Conservation (phyloP, 345 rosid species). For the Gossypium bickii region DNA sequence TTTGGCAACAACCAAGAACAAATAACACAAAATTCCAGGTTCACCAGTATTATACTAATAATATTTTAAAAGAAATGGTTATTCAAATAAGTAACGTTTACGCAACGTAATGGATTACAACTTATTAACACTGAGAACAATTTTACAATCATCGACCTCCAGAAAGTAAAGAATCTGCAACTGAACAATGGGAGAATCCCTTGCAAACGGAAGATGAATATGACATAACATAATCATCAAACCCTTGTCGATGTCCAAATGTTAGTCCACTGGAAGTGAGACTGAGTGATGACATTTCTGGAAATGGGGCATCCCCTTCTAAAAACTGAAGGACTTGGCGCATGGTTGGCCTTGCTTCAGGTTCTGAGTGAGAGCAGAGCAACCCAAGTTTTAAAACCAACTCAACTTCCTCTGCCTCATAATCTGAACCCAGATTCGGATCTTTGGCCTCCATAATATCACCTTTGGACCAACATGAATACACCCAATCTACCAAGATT, state of each 20-base stretch:
- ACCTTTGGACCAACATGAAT: constrained; percentile 33
- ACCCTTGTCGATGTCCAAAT: constrained; percentile 36
- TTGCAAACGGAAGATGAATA: neutral
- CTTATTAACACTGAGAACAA: neutral
- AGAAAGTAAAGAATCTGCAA: constrained; percentile 11
- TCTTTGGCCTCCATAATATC: constrained; percentile 38
- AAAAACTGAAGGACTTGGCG: constrained; percentile 48
- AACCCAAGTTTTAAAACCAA: constrained; percentile 57
- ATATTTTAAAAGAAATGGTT: neutral
- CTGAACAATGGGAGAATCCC: neutral
- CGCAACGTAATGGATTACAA: neutral
- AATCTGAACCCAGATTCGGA: constrained; percentile 35
- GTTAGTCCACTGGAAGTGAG: constrained; percentile 35
- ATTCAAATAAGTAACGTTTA: neutral
- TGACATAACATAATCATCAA: constrained; percentile 32
- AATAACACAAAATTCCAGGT: neutral
- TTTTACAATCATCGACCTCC: constrained; percentile 18
- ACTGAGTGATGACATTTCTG: constrained; percentile 35
- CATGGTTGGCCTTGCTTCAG: constrained; percentile 53
- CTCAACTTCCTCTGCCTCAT: constrained; percentile 37
- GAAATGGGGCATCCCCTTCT: constrained; percentile 38
- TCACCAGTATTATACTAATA: too few relatives aligned
- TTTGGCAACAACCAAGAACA: neutral
- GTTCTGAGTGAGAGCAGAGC: constrained; percentile 46
- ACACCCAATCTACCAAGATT: constrained; percentile 47